Conservation (phyloP, 1,139 yeast species). For the Blastobotrys apis region DNA sequence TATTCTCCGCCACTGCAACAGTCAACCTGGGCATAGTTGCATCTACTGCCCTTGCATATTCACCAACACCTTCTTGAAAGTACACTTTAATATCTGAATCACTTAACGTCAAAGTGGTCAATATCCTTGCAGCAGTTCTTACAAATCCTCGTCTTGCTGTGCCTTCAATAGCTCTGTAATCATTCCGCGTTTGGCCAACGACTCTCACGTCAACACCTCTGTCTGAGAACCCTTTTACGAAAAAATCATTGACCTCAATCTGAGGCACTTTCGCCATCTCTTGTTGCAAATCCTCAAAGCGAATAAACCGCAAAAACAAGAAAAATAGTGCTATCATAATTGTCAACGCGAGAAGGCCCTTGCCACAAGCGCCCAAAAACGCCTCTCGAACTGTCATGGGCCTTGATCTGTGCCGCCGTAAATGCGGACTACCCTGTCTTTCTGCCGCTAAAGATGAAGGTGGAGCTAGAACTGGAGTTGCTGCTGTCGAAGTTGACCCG, state of each 20-base stretch:
- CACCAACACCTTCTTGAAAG: slow-evolving; percentile 16
- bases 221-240: slow-evolving; percentile 18
- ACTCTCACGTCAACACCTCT: slow-evolving; percentile 21
- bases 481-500: too few relatives aligned
- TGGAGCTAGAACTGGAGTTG: too few relatives aligned
- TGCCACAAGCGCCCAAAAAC: not conserved
- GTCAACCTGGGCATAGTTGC: slow-evolving; percentile 24
- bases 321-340: not conserved
- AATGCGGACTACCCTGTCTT: too few relatives aligned
- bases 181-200: slow-evolving; percentile 17
- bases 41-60: slow-evolving; percentile 21
- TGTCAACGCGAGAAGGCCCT: slow-evolving; percentile 2
- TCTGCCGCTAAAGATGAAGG: too few relatives aligned
- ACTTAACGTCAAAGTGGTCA: slow-evolving; percentile 16
- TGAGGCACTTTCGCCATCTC: slow-evolving; percentile 22
- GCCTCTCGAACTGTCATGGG: slow-evolving; percentile 5
- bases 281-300: slow-evolving; percentile 20
- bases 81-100: slow-evolving; percentile 20
- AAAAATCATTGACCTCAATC: slow-evolving; percentile 16
- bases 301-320: slow-evolving; percentile 3
- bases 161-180: slow-evolving; percentile 20
- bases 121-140: slow-evolving; percentile 14
- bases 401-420: too few relatives aligned
- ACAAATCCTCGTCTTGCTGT: slow-evolving; percentile 16
- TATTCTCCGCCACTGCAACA: slow-evolving; percentile 18